These are phyloP conservation scores for Phytophthora gonapodyides DNA, from an alignment of 352 stramenopile species.

Conservation along the genomic window DNA sequence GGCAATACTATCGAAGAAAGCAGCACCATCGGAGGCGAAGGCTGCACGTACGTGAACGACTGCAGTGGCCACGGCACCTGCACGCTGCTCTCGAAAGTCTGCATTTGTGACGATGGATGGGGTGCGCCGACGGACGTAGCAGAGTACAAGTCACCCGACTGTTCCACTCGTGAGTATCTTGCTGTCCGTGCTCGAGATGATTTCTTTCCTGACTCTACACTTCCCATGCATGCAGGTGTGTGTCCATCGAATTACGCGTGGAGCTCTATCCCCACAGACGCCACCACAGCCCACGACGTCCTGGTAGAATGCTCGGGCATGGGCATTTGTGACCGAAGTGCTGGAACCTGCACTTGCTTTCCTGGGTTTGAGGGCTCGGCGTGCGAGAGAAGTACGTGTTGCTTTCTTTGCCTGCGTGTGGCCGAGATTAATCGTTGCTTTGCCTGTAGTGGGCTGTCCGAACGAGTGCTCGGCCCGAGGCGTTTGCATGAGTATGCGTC, in stretches of 20 bases:
- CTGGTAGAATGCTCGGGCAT: conserved; percentile 89
- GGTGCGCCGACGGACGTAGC: conserved; percentile 68
- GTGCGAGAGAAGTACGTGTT: conserved; percentile 71
- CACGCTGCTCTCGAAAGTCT: conserved; percentile 65
- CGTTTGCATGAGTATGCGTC: conserved; percentile 80
- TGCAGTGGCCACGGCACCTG: conserved; percentile 87
- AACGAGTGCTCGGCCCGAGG: conserved; percentile 81
- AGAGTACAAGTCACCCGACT: conserved; percentile 79
- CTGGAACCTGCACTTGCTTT: conserved; percentile 83
- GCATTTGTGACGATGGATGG: conserved; percentile 69
- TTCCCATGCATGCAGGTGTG: conserved; percentile 40
- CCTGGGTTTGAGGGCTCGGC: conserved; percentile 77
- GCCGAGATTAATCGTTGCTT: neutral
- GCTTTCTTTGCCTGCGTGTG: neutral
- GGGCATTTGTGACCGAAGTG: conserved; percentile 77
- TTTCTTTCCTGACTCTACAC: neutral
- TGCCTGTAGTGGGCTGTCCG: conserved; percentile 48
- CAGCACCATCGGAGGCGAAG: conserved; percentile 55
- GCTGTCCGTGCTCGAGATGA: neutral
- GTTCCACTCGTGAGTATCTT: conserved; percentile 57
- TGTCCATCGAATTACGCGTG: conserved; percentile 61
- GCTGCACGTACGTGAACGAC: conserved; percentile 71
- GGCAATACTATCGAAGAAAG: conserved; percentile 62
- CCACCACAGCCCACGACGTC: conserved; percentile 43
- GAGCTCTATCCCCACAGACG: conserved; percentile 49